Conservation (phyloP, 345 rosid species). For the Raphanus sativus region DNA sequence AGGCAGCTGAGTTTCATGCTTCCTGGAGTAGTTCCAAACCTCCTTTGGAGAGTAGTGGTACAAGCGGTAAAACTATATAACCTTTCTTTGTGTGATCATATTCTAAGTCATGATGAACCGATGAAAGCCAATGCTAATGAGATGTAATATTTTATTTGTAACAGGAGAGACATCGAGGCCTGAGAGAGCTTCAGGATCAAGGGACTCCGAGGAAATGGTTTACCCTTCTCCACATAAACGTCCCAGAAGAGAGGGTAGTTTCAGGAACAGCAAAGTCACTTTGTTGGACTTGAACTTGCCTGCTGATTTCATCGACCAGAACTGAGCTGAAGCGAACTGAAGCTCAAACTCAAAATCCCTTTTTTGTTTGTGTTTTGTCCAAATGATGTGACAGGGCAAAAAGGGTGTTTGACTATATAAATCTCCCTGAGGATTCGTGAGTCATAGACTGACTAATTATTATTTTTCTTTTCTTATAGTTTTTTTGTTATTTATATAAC, state of each 20-base stretch:
- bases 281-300: constrained; percentile 80
- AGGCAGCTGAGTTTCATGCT: constrained; percentile 57
- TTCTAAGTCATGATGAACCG: background rate
- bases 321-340: constrained; percentile 3
- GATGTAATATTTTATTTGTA: background rate
- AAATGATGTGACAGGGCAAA: constrained; percentile 10
- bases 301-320: constrained; percentile 45
- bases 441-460: background rate
- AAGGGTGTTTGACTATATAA: constrained; percentile 2
- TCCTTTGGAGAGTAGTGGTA: constrained; percentile 34
- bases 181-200: constrained; percentile 3
- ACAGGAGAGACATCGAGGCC: constrained; percentile 30
- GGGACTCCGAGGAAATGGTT: constrained; percentile 6
- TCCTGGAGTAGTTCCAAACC: constrained; percentile 53
- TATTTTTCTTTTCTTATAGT: background rate
- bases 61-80: constrained; percentile 48
- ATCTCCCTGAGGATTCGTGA: background rate
- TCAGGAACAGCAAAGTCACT: constrained; percentile 38
- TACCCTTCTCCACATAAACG: constrained; percentile 45
- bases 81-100: background rate
- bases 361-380: constrained; percentile 6
- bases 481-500: background rate
- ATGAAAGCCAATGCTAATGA: background rate
- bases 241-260: constrained; percentile 46
- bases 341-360: background rate